Evolutionary conservation across 495 filamentous ascomycete species (phyloP).

Genomic region (Xylaria curta): DNA sequence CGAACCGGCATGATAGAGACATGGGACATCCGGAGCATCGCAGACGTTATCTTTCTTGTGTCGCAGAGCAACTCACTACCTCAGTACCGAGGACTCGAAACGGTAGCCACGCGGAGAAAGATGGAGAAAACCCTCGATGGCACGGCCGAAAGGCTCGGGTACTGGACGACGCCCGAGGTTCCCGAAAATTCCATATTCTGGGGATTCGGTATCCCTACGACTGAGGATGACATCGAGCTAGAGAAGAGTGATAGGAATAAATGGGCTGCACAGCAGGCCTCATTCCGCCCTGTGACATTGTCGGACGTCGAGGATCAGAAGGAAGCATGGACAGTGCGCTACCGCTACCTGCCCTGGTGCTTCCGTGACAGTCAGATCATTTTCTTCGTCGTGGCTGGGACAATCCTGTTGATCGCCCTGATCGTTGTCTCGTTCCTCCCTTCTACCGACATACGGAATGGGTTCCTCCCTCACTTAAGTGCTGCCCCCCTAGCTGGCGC

Average conservation of each 20-base stretch:
- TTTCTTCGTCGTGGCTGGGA: conserved; percentile 65
- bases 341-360: conserved; percentile 80
- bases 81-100: conserved; percentile 64
- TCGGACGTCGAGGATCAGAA: conserved; percentile 29
- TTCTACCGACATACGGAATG: conserved; percentile 64
- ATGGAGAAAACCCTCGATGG: conserved; percentile 55
- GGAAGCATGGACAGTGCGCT: conserved; percentile 47
- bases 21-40: conserved; percentile 84
- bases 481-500: conserved; percentile 65
- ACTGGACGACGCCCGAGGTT: conserved; percentile 66
- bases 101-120: conserved; percentile 60
- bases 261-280: conserved; percentile 36
- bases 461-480: conserved; percentile 72
- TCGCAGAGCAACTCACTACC: conserved; percentile 78
- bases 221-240: conserved; percentile 39
- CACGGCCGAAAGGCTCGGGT: conserved; percentile 73
- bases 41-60: conserved; percentile 76
- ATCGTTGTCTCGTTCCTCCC: conserved; percentile 78
- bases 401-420: conserved; percentile 73
- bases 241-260: conserved; percentile 34
- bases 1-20: conserved; percentile 69
- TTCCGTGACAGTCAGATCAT: conserved; percentile 68
- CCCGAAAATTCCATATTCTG: conserved; percentile 49
- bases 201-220: conserved; percentile 44
- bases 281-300: conserved; percentile 1